Conservation (phyloP, 1,139 yeast species). For the Debaryomyces coudertii region DNA sequence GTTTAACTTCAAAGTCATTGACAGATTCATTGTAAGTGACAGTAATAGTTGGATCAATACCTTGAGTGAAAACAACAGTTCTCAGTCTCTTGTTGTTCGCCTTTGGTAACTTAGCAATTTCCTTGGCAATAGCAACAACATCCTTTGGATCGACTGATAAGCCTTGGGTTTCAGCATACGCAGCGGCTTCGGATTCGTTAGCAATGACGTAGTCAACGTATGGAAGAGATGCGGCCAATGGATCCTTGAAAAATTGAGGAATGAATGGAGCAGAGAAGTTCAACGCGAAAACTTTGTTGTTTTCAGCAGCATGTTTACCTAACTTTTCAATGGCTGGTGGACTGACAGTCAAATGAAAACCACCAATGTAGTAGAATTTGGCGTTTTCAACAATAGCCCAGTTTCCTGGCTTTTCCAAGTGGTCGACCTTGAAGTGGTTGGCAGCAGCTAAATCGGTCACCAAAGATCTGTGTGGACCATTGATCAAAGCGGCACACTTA, state of each 20-base stretch:
- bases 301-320: slow-evolving; percentile 89
- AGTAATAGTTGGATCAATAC: slow-evolving; percentile 83
- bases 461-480: slow-evolving; percentile 85
- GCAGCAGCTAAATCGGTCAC: slow-evolving; percentile 98
- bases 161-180: slow-evolving; percentile 86
- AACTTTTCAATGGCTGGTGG: slow-evolving; percentile 89
- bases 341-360: slow-evolving; percentile 96
- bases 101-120: slow-evolving; percentile 79
- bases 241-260: slow-evolving; percentile 92
- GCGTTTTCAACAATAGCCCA: slow-evolving; percentile 87
- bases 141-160: slow-evolving; percentile 57
- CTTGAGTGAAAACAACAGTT: slow-evolving; percentile 91
- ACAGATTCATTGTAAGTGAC: slow-evolving; percentile 57
- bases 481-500: slow-evolving; percentile 95
- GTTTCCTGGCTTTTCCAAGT: slow-evolving; percentile 86
- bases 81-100: slow-evolving; percentile 71
- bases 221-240: slow-evolving; percentile 76
- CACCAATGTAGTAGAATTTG: slow-evolving; percentile 87
- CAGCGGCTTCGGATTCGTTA: slow-evolving; percentile 96
- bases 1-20: slow-evolving; percentile 49
- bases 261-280: slow-evolving; percentile 97
- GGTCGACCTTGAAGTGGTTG: slow-evolving; percentile 90
- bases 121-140: slow-evolving; percentile 77
- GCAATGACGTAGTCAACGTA: slow-evolving; percentile 93
- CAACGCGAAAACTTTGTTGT: slow-evolving; percentile 79